Base-by-base conservation (phyloP, 2,329 filamentous ascomycete genomes). In the Dactylellina sp. region DNA sequence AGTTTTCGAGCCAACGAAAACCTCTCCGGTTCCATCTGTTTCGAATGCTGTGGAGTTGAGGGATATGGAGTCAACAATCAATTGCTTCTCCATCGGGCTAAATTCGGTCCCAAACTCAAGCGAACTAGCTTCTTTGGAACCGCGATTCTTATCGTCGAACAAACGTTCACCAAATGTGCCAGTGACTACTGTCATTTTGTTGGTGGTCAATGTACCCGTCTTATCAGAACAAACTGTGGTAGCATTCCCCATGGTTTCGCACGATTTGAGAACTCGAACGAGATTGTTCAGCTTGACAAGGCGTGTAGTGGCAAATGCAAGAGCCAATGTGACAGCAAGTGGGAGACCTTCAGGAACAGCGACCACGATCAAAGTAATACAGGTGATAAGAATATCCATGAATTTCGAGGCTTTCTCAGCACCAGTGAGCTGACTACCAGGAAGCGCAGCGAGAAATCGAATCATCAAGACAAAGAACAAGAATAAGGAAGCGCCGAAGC, bases 151-250 rank as follows among this genome's bases (percentile, higher is more conserved):
- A 77, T 76, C 2, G 78, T 78, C 62, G 76, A 76, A 5, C 76
- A 60, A 76, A 49, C 79, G 78, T 25, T 78, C 77, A 7, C 80
- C 80, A 32, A 82, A 79, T 0, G 78, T 81, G 24, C 81, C 81
- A 20, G 80, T 78, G 20, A 79, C 77, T 1, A 82, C 81, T 7
- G 80, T 82, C 82, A 83, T 83, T 74, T 82, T 82, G 78, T 83
- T 83, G 50, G 90, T 88, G 0, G 89, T 91, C 18, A 92, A 81
- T 2, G 89, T 92, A 49, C 89, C 89, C 0, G 89, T 92, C 81
- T 92, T 92, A 80, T 92, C 91, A 1, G 90, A 92, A 81, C 91
- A 94, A 39, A 94, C 89, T 0, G 90, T 90, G 0, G 87, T 89
- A 22, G 87, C 87, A 77, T 90, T 90, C 6, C 88, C 88, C 88